Conservation (phyloP, 176 grass and related monocot species). For the Lolium rigidum region DNA sequence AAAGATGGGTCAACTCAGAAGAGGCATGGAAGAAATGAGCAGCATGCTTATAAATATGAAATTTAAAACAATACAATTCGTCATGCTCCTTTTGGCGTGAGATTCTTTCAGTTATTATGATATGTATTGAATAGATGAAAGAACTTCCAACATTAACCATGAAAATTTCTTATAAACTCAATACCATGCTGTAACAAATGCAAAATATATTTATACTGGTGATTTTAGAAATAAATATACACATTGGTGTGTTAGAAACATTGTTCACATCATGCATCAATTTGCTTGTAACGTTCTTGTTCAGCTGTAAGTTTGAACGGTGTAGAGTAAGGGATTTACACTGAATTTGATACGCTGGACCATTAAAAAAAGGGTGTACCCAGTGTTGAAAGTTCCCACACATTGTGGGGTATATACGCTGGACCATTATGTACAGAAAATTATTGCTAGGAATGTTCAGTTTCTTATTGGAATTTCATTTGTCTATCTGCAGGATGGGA, state of each 20-base stretch:
- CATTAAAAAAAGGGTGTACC: neutral
- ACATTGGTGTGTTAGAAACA: neutral
- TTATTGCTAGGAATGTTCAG: neutral
- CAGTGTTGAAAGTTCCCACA: no score
- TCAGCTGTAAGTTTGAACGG: neutral
- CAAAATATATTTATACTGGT: neutral
- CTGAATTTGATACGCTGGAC: neutral
- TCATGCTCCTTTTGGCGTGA: neutral
- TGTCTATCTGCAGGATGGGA: neutral
- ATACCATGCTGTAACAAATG: neutral
- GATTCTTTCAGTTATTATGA: neutral
- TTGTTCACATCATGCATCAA: neutral
- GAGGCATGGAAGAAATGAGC: neutral
- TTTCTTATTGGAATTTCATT: constrained; percentile 10
- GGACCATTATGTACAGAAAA: neutral
- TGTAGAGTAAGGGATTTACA: neutral
- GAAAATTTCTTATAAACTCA: neutral
- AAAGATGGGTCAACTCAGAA: neutral
- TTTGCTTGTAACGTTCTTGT: neutral
- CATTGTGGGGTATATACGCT: neutral
- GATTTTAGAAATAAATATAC: neutral
- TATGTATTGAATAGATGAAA: neutral
- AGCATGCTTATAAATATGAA: neutral
- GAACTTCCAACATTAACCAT: neutral
- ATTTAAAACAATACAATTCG: neutral